Evolutionary conservation across 805 yeast genomes (phyloP).

Genomic region (Yamadazyma nakazawae): DNA sequence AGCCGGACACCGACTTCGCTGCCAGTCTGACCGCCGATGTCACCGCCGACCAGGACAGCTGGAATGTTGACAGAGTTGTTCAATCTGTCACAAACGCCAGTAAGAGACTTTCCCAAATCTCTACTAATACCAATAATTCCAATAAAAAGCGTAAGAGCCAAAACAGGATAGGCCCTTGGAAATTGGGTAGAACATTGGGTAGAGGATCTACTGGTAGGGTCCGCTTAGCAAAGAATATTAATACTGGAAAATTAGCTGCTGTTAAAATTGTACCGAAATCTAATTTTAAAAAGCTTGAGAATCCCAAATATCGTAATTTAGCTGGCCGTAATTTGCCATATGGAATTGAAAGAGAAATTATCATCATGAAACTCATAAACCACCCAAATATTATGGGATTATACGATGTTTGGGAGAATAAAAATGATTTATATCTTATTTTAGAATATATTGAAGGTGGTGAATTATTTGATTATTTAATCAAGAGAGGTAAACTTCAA

Average conservation of each 20-base stretch:
- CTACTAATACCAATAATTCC: slow-evolving; percentile 41
- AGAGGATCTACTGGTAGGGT: slow-evolving; percentile 97
- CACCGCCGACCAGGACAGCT: slow-evolving; percentile 1
- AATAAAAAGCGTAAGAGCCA: slow-evolving; percentile 43
- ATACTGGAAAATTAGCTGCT: slow-evolving; percentile 88
- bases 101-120: slow-evolving; percentile 48
- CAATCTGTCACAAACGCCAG: slow-evolving; percentile 46
- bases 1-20: not conserved
- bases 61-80: slow-evolving; percentile 38
- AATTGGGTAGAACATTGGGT: slow-evolving; percentile 89
- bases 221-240: slow-evolving; percentile 80
- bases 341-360: slow-evolving; percentile 84
- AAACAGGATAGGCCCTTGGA: slow-evolving; percentile 91
- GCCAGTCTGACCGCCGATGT: not conserved
- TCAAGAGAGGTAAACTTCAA: slow-evolving; percentile 82
- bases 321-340: slow-evolving; percentile 48
- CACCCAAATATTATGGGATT: slow-evolving; percentile 77
- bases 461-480: slow-evolving; percentile 87
- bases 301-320: slow-evolving; percentile 43
- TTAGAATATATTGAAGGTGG: slow-evolving; percentile 97
- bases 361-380: slow-evolving; percentile 76
- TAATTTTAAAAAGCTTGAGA: slow-evolving; percentile 49
- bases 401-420: slow-evolving; percentile 86
- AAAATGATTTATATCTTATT: slow-evolving; percentile 77
- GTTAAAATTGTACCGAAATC: slow-evolving; percentile 94